phyloP scores from a whole-genome alignment of 2,329 filamentous ascomycete species.

The Colletotrichum tropicale region DNA sequence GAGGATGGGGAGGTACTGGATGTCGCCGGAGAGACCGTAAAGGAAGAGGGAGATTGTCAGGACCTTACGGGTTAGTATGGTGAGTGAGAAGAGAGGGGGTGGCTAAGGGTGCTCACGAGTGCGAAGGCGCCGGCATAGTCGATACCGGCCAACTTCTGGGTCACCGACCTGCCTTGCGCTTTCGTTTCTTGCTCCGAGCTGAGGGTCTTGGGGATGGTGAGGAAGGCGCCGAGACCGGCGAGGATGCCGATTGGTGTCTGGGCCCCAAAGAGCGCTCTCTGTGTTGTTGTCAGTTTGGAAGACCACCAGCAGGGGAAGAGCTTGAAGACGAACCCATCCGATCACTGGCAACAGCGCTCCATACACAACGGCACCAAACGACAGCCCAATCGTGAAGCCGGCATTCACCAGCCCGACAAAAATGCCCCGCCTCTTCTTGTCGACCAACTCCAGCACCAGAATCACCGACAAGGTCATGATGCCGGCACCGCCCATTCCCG shows the following conservation, averaged over 20 bases:
- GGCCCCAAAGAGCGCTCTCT: slow-evolving; percentile 75
- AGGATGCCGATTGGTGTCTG: slow-evolving; percentile 70
- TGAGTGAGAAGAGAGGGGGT: slow-evolving; percentile 19
- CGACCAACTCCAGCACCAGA: slow-evolving; percentile 75
- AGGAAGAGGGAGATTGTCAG: slow-evolving; percentile 74
- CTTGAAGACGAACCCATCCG: slow-evolving; percentile 66
- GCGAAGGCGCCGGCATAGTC: slow-evolving; percentile 77
- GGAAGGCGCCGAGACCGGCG: slow-evolving; percentile 65
- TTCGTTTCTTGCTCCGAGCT: slow-evolving; percentile 37
- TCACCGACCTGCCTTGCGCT: slow-evolving; percentile 44
- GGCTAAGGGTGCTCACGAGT: slow-evolving; percentile 48
- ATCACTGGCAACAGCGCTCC: slow-evolving; percentile 66
- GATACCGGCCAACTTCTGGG: slow-evolving; percentile 65
- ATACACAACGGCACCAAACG: slow-evolving; percentile 72
- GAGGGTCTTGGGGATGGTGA: slow-evolving; percentile 63
- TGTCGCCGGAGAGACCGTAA: slow-evolving; percentile 68
- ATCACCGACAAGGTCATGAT: slow-evolving; percentile 78
- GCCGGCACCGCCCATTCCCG: slow-evolving; percentile 73
- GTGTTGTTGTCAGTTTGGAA: slow-evolving; percentile 9
- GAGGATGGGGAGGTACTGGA: slow-evolving; percentile 64
- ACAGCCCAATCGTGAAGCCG: slow-evolving; percentile 73
- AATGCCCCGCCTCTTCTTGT: slow-evolving; percentile 70
- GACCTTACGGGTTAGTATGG: slow-evolving; percentile 44
- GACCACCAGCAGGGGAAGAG: neutral
- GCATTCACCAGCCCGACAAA: slow-evolving; percentile 78